phyloP scores from a whole-genome alignment of 371 early-diverging fungal species.

The Rhizomucor pusillus region DNA sequence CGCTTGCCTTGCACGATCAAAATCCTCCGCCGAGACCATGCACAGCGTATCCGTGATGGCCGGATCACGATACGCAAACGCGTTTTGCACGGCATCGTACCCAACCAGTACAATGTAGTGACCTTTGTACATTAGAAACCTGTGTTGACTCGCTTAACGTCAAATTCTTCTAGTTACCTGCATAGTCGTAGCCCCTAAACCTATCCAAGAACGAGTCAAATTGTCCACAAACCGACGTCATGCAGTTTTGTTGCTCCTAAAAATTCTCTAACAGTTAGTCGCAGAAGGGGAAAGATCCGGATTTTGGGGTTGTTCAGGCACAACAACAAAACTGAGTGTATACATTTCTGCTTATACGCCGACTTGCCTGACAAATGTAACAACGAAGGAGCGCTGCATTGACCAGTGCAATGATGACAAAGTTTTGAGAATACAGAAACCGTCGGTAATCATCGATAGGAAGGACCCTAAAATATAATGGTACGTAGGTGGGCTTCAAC shows the following conservation, averaged over 20 bases:
- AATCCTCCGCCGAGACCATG: constrained; percentile 50
- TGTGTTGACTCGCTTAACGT: no score
- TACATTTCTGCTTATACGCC: background rate
- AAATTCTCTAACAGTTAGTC: background rate
- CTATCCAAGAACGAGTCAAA: constrained; percentile 9
- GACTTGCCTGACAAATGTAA: constrained; percentile 49
- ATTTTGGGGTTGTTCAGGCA: background rate
- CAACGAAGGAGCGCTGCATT: constrained; percentile 67
- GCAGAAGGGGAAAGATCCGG: no score
- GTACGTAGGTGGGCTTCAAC: no score
- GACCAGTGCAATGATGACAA: constrained; percentile 73
- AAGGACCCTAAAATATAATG: no score
- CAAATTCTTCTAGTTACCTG: constrained; percentile 4
- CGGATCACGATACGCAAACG: constrained; percentile 77
- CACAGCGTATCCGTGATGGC: constrained; percentile 61
- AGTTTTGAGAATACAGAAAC: constrained; percentile 70
- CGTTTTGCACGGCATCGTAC: constrained; percentile 64
- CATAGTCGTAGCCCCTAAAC: constrained; percentile 8
- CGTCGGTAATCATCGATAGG: constrained; percentile 78
- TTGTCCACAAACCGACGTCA: constrained; percentile 37
- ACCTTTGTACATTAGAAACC: constrained; percentile 32
- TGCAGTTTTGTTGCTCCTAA: constrained; percentile 42
- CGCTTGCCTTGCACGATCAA: constrained; percentile 61
- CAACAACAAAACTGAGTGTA: no score
- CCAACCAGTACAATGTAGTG: constrained; percentile 74